Conservation (phyloP, 2,329 filamentous ascomycete species). For the Hortaea sp. region DNA sequence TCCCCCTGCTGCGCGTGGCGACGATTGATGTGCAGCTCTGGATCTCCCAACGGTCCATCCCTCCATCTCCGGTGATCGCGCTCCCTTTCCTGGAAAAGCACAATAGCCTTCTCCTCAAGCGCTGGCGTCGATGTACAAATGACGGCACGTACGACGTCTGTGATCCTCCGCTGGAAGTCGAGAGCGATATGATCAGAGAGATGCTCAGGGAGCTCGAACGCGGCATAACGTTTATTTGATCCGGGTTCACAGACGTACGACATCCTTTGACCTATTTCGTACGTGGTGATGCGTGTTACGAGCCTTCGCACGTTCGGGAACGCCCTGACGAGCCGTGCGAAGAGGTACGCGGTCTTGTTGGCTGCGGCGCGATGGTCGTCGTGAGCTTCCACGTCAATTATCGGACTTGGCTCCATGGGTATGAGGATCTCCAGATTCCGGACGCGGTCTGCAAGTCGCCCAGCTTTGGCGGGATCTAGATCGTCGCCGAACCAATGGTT, state of each 20-base stretch:
- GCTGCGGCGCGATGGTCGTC: not conserved
- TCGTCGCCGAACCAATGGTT: no score
- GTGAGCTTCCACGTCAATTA: no score
- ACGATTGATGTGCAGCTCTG: not conserved
- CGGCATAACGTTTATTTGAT: not conserved
- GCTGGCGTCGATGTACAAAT: not conserved
- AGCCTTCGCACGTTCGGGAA: not conserved
- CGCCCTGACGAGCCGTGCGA: not conserved
- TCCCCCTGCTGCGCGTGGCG: no score
- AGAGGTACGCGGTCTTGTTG: not conserved
- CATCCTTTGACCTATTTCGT: not conserved
- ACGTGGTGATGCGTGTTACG: constrained; percentile 1
- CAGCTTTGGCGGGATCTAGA: not conserved
- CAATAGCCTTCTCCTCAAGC: not conserved
- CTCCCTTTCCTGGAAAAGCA: not conserved
- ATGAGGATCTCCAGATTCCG: not conserved
- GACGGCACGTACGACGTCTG: not conserved
- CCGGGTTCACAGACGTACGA: not conserved
- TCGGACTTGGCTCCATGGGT: not conserved
- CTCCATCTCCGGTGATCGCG: constrained; percentile 1
- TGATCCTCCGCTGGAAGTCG: not conserved
- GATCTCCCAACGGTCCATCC: constrained; percentile 1
- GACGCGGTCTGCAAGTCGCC: no score
- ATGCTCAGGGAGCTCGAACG: no score
- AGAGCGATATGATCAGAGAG: not conserved